These are phyloP conservation scores for Termitomyces sp. DNA, from an alignment of 768 basidiomycete genomes.

Conservation along the genomic window DNA sequence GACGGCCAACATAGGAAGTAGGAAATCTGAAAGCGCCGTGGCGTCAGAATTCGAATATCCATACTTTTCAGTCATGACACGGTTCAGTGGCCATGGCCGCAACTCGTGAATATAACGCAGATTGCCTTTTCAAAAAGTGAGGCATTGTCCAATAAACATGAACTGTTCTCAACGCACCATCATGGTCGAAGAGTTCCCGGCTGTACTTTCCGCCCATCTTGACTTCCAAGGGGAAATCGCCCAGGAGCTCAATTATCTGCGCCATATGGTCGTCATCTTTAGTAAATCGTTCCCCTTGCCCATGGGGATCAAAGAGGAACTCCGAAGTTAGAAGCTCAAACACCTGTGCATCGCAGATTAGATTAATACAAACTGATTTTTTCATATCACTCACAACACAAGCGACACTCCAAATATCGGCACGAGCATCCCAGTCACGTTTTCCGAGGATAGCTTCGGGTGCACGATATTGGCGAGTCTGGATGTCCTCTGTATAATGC, in stretches of 20 bases:
- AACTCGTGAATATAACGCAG: slow-evolving; percentile 70
- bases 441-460: slow-evolving; percentile 93
- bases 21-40: slow-evolving; percentile 53
- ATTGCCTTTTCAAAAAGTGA: slow-evolving; percentile 35
- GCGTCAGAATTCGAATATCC: slow-evolving; percentile 59
- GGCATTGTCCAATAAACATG: background rate
- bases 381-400: slow-evolving; percentile 55
- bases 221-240: slow-evolving; percentile 65
- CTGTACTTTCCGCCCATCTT: slow-evolving; percentile 86
- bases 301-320: slow-evolving; percentile 87
- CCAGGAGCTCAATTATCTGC: slow-evolving; percentile 88
- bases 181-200: slow-evolving; percentile 76
- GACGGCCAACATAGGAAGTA: slow-evolving; percentile 70
- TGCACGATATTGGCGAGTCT: slow-evolving; percentile 92
- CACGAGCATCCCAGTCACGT: slow-evolving; percentile 79
- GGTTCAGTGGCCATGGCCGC: slow-evolving; percentile 76
- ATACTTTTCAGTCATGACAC: slow-evolving; percentile 91
- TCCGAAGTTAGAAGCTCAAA: slow-evolving; percentile 92
- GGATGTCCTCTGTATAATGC: slow-evolving; percentile 93
- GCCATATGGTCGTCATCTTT: slow-evolving; percentile 97
- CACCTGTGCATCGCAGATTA: slow-evolving; percentile 32
- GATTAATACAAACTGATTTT: background rate
- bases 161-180: slow-evolving; percentile 36
- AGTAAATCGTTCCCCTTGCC: slow-evolving; percentile 73
- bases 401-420: slow-evolving; percentile 89